These are phyloP conservation scores for Rhododendron griersonianum DNA, from an alignment of 148 eudicot genomes.

Conservation along the genomic window DNA sequence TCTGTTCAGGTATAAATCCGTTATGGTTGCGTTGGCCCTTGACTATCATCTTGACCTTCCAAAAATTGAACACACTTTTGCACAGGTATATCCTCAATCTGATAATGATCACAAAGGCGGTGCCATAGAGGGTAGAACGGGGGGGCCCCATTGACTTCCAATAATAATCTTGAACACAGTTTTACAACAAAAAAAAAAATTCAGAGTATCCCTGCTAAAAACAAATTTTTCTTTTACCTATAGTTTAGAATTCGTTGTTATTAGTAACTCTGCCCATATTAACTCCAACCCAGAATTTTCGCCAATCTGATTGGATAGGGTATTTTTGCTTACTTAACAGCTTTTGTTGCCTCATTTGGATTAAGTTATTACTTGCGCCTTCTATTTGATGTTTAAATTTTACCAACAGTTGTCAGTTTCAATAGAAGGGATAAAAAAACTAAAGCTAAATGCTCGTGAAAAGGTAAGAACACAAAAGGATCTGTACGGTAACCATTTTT, in stretches of 20 bases:
- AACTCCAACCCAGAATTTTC: not conserved
- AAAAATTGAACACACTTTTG: not conserved
- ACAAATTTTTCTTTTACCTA: not conserved
- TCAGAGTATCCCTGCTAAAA: not conserved
- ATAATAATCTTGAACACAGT: not conserved
- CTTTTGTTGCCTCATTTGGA: not conserved
- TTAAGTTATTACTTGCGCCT: not conserved
- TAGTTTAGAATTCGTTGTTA: not conserved
- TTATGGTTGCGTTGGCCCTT: not conserved
- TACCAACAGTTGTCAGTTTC: not conserved
- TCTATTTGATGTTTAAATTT: not conserved
- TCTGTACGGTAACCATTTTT: not conserved
- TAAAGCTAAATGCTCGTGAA: not conserved
- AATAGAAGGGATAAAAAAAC: not conserved
- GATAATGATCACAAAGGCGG: not conserved
- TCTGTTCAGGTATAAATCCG: not conserved
- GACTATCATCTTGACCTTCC: not conserved
- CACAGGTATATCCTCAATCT: not conserved
- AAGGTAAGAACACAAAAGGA: not conserved
- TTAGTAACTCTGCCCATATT: not conserved
- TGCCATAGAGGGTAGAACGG: not conserved
- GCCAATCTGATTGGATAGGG: not conserved
- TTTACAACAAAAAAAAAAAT: not conserved
- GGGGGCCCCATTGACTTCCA: not conserved
- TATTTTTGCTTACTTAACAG: not conserved